Conservation (phyloP, 805 yeast species). For the Cyberlindnera meyerae region DNA sequence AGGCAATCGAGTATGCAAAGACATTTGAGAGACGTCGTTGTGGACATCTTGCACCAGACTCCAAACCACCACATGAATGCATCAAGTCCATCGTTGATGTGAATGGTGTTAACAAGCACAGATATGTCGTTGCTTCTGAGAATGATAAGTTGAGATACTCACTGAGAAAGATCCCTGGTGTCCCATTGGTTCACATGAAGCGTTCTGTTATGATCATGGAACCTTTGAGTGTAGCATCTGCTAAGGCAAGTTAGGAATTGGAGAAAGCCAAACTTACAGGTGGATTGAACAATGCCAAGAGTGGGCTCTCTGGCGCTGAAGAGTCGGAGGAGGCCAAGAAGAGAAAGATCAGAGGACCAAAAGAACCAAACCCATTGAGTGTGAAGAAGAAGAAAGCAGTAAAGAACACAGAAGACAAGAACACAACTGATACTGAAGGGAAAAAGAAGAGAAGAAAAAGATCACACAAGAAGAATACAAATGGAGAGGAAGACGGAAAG, state of each 20-base stretch:
- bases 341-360: constrained; percentile 57
- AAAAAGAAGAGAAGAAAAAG: constrained; percentile 20
- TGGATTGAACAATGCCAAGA: constrained; percentile 62
- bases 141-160: constrained; percentile 61
- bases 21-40: constrained; percentile 88
- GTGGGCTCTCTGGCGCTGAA: constrained; percentile 37
- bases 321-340: constrained; percentile 22
- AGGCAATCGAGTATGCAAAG: constrained; percentile 78
- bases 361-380: constrained; percentile 88
- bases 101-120: constrained; percentile 78
- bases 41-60: constrained; percentile 65
- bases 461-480: constrained; percentile 14
- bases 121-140: constrained; percentile 87
- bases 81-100: constrained; percentile 63
- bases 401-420: constrained; percentile 7
- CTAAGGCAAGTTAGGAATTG: constrained; percentile 38
- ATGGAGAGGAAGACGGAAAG: not conserved
- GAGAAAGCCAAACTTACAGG: constrained; percentile 67
- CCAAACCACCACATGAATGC: constrained; percentile 69
- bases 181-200: constrained; percentile 82
- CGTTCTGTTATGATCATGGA: constrained; percentile 96
- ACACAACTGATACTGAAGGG: constrained; percentile 9
- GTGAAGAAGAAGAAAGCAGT: constrained; percentile 62
- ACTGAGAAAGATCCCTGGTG: constrained; percentile 78
- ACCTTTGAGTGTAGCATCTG: constrained; percentile 75